Percentiles rank a stretch among this genome's conserved stretches.
Conservation (phyloP, 164 flowering plant genomes). For the Litsea cubeba region DNA sequence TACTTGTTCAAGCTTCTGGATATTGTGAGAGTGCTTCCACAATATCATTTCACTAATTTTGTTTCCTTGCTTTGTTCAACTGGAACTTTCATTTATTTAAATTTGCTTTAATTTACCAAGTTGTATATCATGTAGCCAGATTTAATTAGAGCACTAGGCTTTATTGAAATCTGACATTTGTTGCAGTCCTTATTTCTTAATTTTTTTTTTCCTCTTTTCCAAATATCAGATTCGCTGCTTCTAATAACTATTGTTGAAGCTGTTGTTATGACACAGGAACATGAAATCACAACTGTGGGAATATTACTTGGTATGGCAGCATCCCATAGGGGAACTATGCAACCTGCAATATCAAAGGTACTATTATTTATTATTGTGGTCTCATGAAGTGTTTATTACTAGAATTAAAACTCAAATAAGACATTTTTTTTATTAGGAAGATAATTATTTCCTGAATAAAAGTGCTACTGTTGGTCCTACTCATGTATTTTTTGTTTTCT, state of each 20-base stretch:
- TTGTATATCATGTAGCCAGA: too few species aligned
- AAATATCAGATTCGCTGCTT: background rate
- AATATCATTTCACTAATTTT: too few species aligned
- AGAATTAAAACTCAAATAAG: background rate
- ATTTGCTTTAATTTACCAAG: too few species aligned
- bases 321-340: conserved; percentile 87
- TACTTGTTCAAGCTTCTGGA: too few species aligned
- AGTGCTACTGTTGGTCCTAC: background rate
- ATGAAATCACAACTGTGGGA: conserved; percentile 89
- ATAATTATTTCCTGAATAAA: background rate
- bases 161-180: too few species aligned
- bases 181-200: too few species aligned
- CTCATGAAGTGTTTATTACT: background rate
- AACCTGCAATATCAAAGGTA: conserved; percentile 88
- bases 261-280: conserved; percentile 45
- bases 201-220: background rate
- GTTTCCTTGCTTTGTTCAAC: too few species aligned
- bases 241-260: background rate
- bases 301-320: conserved; percentile 97
- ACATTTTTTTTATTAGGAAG: background rate
- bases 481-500: background rate
- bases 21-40: too few species aligned
- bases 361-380: background rate
- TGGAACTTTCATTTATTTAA: too few species aligned
- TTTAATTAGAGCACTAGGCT: too few species aligned